These are phyloP conservation scores for Penicillium diatomitis DNA, from an alignment of 495 filamentous ascomycete genomes.

Conservation along the genomic window DNA sequence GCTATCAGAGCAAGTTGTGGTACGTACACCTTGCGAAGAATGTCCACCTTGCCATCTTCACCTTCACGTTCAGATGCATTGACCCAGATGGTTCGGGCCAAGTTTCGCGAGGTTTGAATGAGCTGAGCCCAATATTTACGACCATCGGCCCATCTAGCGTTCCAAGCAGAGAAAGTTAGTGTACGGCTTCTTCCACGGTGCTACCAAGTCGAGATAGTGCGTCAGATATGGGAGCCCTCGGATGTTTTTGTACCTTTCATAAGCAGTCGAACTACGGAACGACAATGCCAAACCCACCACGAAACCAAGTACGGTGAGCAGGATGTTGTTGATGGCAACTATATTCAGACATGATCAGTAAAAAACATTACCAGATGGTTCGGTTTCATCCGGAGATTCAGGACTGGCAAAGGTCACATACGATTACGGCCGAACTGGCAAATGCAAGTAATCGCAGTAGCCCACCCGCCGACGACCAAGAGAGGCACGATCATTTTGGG, in stretches of 20 bases:
- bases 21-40: conserved; percentile 58
- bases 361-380: no score
- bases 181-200: neutral
- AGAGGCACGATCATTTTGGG: conserved; percentile 75
- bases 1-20: neutral
- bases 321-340: conserved; percentile 54
- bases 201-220: no score
- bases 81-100: conserved; percentile 74
- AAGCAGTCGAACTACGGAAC: conserved; percentile 77
- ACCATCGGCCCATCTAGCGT: conserved; percentile 53
- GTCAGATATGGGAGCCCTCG: no score
- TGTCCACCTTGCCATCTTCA: conserved; percentile 52
- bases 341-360: neutral
- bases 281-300: conserved; percentile 76
- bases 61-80: conserved; percentile 59
- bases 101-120: conserved; percentile 59
- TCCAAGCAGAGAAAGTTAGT: neutral
- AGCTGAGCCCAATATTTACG: conserved; percentile 71
- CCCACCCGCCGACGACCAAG: conserved; percentile 56
- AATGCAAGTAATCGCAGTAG: conserved; percentile 58
- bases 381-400: neutral
- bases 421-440: conserved; percentile 40
- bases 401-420: conserved; percentile 20
- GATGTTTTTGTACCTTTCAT: conserved; percentile 50
- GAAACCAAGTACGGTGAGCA: conserved; percentile 83